These are phyloP conservation scores for Ailanthus altissimus DNA, from an alignment of 345 rosid genomes.

Conservation along the genomic window DNA sequence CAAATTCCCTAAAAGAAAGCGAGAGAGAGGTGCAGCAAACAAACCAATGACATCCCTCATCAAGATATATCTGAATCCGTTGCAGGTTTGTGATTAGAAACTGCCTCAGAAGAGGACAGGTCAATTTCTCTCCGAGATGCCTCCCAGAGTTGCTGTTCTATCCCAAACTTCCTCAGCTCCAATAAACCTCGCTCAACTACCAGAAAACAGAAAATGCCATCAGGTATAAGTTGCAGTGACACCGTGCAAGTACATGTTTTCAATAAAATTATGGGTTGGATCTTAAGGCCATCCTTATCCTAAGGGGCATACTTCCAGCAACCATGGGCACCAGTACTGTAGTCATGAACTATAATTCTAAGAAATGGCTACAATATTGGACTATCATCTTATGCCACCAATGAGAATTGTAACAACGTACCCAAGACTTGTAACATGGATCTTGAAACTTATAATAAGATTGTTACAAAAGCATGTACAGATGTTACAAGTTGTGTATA, in stretches of 20 bases:
- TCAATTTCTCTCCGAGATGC: slow-evolving; percentile 71
- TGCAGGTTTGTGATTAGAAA: slow-evolving; percentile 30
- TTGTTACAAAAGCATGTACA: neutral
- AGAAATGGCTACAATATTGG: neutral
- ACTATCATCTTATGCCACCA: neutral
- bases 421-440: neutral
- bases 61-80: slow-evolving; percentile 29
- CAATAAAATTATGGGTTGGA: neutral
- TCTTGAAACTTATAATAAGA: neutral
- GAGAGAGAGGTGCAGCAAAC: neutral
- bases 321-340: neutral
- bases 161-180: slow-evolving; percentile 83
- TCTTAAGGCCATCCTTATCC: neutral
- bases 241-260: neutral
- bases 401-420: neutral
- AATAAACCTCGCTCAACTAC: slow-evolving; percentile 77
- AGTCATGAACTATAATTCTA: neutral
- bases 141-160: slow-evolving; percentile 92
- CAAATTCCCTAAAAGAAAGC: neutral
- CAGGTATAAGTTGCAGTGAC: neutral
- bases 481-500: neutral
- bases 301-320: neutral
- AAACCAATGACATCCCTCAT: neutral
- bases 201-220: slow-evolving; percentile 2
- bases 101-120: slow-evolving; percentile 28